Evolutionary conservation across 2,329 filamentous ascomycete species (phyloP).

Genomic region (Cercospora nicotianae): DNA sequence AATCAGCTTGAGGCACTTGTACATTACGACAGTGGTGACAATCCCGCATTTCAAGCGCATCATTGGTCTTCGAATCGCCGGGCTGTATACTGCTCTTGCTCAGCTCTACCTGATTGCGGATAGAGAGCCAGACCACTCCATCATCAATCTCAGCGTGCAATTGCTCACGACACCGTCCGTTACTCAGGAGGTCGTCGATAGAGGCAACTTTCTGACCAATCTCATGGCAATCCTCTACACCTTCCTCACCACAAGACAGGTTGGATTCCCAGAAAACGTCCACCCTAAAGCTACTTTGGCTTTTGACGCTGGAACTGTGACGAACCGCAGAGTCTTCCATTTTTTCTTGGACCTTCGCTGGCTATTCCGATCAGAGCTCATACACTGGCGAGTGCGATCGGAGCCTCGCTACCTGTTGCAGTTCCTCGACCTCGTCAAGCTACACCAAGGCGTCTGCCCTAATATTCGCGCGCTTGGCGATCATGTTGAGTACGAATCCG

Average conservation of each 20-base stretch:
- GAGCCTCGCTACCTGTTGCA: constrained; percentile 89
- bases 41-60: constrained; percentile 96
- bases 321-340: constrained; percentile 93
- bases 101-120: constrained; percentile 96
- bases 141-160: constrained; percentile 94
- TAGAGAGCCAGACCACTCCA: constrained; percentile 94
- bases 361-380: constrained; percentile 82
- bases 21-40: constrained; percentile 93
- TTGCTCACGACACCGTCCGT: constrained; percentile 97
- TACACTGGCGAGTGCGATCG: constrained; percentile 77
- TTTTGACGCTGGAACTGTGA: constrained; percentile 91
- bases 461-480: constrained; percentile 90
- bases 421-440: constrained; percentile 90
- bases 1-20: constrained; percentile 85
- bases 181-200: constrained; percentile 89
- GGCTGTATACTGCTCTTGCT: constrained; percentile 87
- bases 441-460: constrained; percentile 95
- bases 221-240: constrained; percentile 96
- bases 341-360: constrained; percentile 96
- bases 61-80: constrained; percentile 87
- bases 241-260: constrained; percentile 92
- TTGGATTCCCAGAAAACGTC: constrained; percentile 88
- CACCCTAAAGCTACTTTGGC: constrained; percentile 82
- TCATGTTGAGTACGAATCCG: constrained; percentile 96
- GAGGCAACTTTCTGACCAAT: constrained; percentile 93